phyloP scores from a whole-genome alignment of 2,329 filamentous ascomycete genomes.

The Elsinoe perseae region DNA sequence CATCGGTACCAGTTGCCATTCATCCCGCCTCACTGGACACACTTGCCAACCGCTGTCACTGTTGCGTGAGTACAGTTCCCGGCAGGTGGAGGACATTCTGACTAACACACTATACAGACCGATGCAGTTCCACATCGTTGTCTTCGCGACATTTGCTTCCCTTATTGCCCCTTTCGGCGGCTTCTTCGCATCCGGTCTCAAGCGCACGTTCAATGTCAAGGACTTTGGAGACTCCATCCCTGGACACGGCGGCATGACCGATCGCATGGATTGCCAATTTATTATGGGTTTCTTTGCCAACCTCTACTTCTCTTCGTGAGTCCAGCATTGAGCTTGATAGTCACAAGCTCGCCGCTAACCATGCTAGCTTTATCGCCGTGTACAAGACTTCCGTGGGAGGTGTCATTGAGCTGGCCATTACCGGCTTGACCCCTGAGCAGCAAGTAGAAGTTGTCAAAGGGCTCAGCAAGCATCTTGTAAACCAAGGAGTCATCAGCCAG shows the following conservation, averaged over 20 bases:
- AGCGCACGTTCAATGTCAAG: constrained; percentile 99
- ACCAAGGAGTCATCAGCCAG: constrained; percentile 51
- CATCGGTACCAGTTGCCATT: constrained; percentile 62
- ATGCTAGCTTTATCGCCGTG: constrained; percentile 72
- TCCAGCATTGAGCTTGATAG: not conserved
- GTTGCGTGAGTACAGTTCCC: constrained; percentile 49
- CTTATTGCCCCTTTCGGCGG: constrained; percentile 95
- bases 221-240: constrained; percentile 98
- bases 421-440: constrained; percentile 76
- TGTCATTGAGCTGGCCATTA: constrained; percentile 87
- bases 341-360: not conserved
- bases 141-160: constrained; percentile 88
- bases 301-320: constrained; percentile 17
- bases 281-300: constrained; percentile 99
- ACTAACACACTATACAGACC: constrained; percentile 39
- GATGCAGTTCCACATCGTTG: constrained; percentile 87
- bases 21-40: constrained; percentile 55
- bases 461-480: constrained; percentile 55
- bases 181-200: constrained; percentile 95
- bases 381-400: constrained; percentile 78
- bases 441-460: constrained; percentile 71
- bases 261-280: constrained; percentile 99
- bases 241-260: constrained; percentile 94
- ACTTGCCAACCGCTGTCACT: constrained; percentile 62
- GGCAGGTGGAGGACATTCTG: no score